A percentile compares a stretch with the other conserved stretches of the same genome.
phyloP scores from a whole-genome alignment of 495 filamentous ascomycete genomes.

The Ramalina peruviana region DNA sequence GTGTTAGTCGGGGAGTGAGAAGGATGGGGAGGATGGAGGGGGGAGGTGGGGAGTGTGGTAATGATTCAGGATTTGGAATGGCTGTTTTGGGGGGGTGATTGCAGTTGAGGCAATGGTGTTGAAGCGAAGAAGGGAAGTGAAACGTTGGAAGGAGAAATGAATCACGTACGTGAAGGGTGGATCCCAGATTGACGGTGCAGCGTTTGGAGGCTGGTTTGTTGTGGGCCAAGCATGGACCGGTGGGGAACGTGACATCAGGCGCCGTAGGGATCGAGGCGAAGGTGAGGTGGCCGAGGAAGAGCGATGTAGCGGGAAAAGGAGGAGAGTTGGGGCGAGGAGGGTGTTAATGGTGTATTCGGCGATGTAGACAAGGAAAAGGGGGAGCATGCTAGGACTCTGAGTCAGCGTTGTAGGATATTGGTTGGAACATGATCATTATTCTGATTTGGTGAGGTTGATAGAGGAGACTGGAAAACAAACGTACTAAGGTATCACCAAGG shows the following conservation, averaged over 20 bases:
- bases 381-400: constrained; percentile 55
- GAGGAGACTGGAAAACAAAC: constrained; percentile 9
- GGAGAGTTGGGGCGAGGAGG: constrained; percentile 73
- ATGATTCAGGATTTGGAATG: not conserved
- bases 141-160: no score
- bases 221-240: constrained; percentile 27
- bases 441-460: not conserved
- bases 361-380: constrained; percentile 80
- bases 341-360: constrained; percentile 97
- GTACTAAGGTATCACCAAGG: constrained; percentile 55
- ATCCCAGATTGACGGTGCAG: no score
- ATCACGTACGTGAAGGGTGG: no score
- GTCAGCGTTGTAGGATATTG: not conserved
- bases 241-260: no score
- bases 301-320: constrained; percentile 66
- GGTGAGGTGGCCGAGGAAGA: constrained; percentile 60
- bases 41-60: not conserved
- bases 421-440: not conserved
- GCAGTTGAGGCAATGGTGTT: no score
- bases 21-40: constrained; percentile 62
- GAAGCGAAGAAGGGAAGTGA: no score
- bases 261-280: no score
- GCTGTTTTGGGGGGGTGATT: no score
- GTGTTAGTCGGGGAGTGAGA: constrained; percentile 55
- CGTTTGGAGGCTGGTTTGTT: no score